Evolutionary conservation across 1,139 yeast species (phyloP), one percentile per base, ranked within the genome.

Genomic region (Candida buenavistaensis): DNA sequence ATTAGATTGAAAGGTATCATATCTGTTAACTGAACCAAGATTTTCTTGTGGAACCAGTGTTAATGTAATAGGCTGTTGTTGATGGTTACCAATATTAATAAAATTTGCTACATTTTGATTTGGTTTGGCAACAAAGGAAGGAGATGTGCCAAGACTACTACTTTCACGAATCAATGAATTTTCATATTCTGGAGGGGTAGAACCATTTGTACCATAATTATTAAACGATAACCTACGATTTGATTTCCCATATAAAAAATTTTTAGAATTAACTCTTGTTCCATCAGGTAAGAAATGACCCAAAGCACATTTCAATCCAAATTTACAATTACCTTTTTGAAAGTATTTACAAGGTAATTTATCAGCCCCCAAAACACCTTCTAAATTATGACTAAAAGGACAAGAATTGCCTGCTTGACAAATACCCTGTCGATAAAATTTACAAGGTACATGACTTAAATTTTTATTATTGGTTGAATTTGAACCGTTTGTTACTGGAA

Each of bases 341-440:
- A 87, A 90, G 58, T 89, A 90, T 66, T 88, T 89, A 70, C 97
- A 90, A 6, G 95, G 95, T 21, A 84, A 74, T 43, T 76, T 77
- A 42, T 82, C 89, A 21, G 74, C 74, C 16, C 69, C 71, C 27
- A 72, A 64, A 12, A 75, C 59, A 3, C 78, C 71, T 37, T 82
- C 87, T 37, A 78, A 59, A 30, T 85, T 75, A 56, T 92, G 97
- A 28, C 95, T 82, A 53, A 92, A 92, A 2, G 97, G 97, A 58
- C 97, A 92, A 2, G 92, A 72, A 38, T 67, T 69, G 9, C 97
- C 97, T 1, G 97, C 97, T 60, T 89, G 97, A 59, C 97, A 90
- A 13, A 85, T 78, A 0, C 97, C 97, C 55, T 89, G 96, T 43
- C 78, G 72, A 57, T 72, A 89, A 65, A 92, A 90, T 62, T 90